Percentiles rank a stretch among this genome's conserved stretches.
These are phyloP conservation scores for Cylindrodendrum hubeiense DNA, from an alignment of 2,329 filamentous ascomycete genomes.

Conservation along the genomic window DNA sequence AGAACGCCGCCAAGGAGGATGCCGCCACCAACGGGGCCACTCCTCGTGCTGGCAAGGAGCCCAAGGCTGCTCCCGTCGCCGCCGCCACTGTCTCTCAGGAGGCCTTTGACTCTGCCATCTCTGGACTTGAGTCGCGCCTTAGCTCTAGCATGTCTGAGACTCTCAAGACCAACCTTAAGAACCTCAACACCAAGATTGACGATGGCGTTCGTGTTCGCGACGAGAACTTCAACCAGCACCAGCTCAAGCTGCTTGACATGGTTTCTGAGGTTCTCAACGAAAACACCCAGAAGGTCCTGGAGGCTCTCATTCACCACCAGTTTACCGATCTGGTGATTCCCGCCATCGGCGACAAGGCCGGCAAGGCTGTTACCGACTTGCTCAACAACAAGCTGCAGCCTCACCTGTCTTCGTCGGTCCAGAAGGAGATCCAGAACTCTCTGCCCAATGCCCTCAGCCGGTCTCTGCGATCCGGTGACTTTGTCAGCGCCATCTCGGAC, in stretches of 20 bases:
- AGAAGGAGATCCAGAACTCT: conserved; percentile 78
- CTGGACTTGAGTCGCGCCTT: conserved; percentile 65
- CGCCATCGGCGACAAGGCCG: conserved; percentile 75
- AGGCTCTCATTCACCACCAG: conserved; percentile 80
- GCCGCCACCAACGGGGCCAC: conserved; percentile 56
- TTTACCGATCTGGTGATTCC: conserved; percentile 84
- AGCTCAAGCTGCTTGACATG: conserved; percentile 67
- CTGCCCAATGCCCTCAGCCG: conserved; percentile 72
- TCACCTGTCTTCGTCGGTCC: conserved; percentile 74
- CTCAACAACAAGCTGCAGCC: conserved; percentile 76
- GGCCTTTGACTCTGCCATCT: conserved; percentile 66
- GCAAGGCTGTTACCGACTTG: conserved; percentile 77
- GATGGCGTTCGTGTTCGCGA: conserved; percentile 72
- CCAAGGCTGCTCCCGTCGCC: conserved; percentile 46
- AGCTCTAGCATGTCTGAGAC: conserved; percentile 60
- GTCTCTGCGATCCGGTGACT: conserved; percentile 76
- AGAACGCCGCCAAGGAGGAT: conserved; percentile 63
- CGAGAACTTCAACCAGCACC: conserved; percentile 64
- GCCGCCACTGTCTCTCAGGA: conserved; percentile 55
- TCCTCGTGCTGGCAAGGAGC: conserved; percentile 50
- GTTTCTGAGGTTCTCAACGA: conserved; percentile 72
- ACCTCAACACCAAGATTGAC: conserved; percentile 72
- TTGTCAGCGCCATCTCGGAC: conserved; percentile 78
- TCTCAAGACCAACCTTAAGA: conserved; percentile 70
- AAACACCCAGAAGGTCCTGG: conserved; percentile 78